Percentiles rank a stretch among this genome's conserved stretches.
phyloP scores from a whole-genome alignment of 805 yeast species.

The Ogataea thermomethanolica region DNA sequence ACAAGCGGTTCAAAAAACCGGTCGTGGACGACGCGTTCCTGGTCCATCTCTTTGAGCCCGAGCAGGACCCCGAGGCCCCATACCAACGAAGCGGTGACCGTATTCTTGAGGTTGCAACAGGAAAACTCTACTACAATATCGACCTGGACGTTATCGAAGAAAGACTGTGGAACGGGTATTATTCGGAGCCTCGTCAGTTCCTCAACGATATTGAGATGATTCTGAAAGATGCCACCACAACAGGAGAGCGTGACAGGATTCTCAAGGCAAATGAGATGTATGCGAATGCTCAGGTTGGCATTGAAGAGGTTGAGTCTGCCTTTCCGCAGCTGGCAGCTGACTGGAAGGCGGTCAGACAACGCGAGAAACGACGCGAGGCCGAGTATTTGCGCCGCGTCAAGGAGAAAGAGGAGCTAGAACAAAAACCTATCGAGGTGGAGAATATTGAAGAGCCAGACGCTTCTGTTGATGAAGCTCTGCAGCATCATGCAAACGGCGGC shows the following conservation, averaged over 20 bases:
- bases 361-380: conserved; percentile 58
- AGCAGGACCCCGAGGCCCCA: conserved; percentile 33
- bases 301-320: conserved; percentile 73
- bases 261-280: conserved; percentile 88
- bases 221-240: conserved; percentile 66
- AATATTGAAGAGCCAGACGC: background rate
- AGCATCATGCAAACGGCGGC: background rate
- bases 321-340: conserved; percentile 68
- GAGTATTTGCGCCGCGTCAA: conserved; percentile 37
- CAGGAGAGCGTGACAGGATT: conserved; percentile 80
- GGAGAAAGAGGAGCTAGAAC: conserved; percentile 13
- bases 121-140: conserved; percentile 75
- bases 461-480: too few species aligned
- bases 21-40: conserved; percentile 73
- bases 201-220: conserved; percentile 82
- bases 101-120: conserved; percentile 79
- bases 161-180: conserved; percentile 93
- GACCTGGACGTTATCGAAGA: conserved; percentile 93
- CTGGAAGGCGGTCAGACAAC: conserved; percentile 66
- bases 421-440: background rate
- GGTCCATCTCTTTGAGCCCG: conserved; percentile 73
- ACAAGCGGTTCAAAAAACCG: conserved; percentile 89
- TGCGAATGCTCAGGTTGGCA: conserved; percentile 93
- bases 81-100: conserved; percentile 60
- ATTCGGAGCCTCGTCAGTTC: conserved; percentile 89